Conservation (phyloP, 2,329 filamentous ascomycete species). For the Ophiostoma quercus region DNA sequence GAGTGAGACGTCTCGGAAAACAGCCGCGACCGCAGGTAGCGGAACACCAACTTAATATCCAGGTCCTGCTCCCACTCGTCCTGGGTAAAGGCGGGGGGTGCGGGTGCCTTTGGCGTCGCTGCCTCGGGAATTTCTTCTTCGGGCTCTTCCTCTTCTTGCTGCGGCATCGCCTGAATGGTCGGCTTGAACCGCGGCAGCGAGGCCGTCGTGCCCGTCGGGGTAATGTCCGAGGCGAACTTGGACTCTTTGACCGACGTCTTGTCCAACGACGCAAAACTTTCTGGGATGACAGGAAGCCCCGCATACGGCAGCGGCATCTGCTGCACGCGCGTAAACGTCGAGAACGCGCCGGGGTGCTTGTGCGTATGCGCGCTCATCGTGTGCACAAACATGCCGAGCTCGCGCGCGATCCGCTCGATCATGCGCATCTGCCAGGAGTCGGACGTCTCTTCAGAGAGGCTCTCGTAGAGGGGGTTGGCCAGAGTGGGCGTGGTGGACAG, state of each 20-base stretch:
- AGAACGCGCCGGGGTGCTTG: slow-evolving; percentile 76
- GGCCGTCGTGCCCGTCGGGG: slow-evolving; percentile 27
- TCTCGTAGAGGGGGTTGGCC: slow-evolving; percentile 22
- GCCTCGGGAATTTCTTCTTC: slow-evolving; percentile 28
- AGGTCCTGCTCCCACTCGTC: slow-evolving; percentile 94
- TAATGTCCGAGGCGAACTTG: slow-evolving; percentile 1
- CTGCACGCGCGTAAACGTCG: slow-evolving; percentile 65
- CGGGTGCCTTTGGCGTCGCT: not conserved
- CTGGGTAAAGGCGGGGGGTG: slow-evolving; percentile 46
- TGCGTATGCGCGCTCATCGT: slow-evolving; percentile 59
- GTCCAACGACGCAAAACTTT: slow-evolving; percentile 34
- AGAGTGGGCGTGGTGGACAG: slow-evolving; percentile 41
- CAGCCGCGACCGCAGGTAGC: slow-evolving; percentile 75
- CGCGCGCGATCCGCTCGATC: slow-evolving; percentile 76
- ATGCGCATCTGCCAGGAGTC: slow-evolving; percentile 67
- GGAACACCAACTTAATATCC: slow-evolving; percentile 86
- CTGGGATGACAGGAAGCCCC: slow-evolving; percentile 63
- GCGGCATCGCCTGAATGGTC: slow-evolving; percentile 37
- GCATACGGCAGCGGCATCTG: slow-evolving; percentile 68
- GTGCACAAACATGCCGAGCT: slow-evolving; percentile 78
- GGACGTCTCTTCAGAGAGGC: not conserved
- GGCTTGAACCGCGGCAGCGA: slow-evolving; percentile 48
- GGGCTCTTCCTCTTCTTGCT: slow-evolving; percentile 26
- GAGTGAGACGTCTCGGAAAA: slow-evolving; percentile 41
- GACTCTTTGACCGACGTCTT: slow-evolving; percentile 13